Evolutionary conservation across 371 early-diverging fungal species (phyloP).

Genomic region (Mortierella sp.): DNA sequence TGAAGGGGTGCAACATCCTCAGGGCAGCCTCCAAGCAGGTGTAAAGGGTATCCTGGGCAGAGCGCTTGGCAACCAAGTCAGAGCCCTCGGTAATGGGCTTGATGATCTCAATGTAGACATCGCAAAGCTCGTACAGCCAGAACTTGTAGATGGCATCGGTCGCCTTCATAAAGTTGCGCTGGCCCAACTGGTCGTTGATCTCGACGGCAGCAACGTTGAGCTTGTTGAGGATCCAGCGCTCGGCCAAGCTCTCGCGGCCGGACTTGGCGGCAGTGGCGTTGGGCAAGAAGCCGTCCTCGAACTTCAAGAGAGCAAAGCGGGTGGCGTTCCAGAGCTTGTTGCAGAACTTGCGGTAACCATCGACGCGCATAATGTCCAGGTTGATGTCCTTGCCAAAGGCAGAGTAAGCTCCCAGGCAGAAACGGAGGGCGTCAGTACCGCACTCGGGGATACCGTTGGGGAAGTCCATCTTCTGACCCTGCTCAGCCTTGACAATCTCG

Average conservation of each 20-base stretch:
- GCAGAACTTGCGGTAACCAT: slow-evolving; percentile 99
- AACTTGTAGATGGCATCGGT: slow-evolving; percentile 93
- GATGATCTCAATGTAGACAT: slow-evolving; percentile 96
- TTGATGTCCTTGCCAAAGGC: slow-evolving; percentile 96
- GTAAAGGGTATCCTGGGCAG: slow-evolving; percentile 89
- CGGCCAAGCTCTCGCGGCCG: slow-evolving; percentile 89
- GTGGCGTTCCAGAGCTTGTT: slow-evolving; percentile 99
- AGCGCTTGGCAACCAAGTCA: slow-evolving; percentile 66
- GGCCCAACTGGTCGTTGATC: slow-evolving; percentile 80
- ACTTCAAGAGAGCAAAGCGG: slow-evolving; percentile 92
- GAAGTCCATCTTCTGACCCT: slow-evolving; percentile 93
- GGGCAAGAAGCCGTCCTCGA: slow-evolving; percentile 88
- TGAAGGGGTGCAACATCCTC: slow-evolving; percentile 97
- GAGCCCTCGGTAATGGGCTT: slow-evolving; percentile 88
- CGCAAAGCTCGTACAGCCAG: slow-evolving; percentile 98
- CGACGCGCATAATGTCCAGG: slow-evolving; percentile 96
- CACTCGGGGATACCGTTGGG: slow-evolving; percentile 99
- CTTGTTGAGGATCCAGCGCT: slow-evolving; percentile 95
- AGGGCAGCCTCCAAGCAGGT: slow-evolving; percentile 95
- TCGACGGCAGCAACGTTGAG: slow-evolving; percentile 88
- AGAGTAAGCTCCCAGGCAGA: slow-evolving; percentile 95
- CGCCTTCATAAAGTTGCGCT: slow-evolving; percentile 97
- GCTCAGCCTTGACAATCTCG: slow-evolving; percentile 91
- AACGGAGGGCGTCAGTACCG: slow-evolving; percentile 99
- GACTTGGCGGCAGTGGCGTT: slow-evolving; percentile 68